These are phyloP conservation scores for Prunella vulgaris DNA, from an alignment of 257 asterid genomes.

Conservation along the genomic window DNA sequence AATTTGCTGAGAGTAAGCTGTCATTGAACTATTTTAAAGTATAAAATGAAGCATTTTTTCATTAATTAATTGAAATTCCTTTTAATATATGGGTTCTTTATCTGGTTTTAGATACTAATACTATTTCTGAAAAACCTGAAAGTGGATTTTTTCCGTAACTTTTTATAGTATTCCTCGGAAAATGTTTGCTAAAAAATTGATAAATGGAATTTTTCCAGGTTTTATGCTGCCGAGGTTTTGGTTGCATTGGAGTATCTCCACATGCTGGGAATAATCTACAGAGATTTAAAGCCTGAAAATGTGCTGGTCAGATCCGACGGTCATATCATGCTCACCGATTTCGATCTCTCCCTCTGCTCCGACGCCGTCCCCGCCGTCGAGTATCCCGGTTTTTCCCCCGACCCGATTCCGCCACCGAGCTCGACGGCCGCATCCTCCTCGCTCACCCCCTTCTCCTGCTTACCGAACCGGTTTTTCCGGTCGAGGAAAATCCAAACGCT, in stretches of 20 bases:
- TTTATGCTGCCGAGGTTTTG: constrained; percentile 84
- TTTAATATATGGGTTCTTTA: not conserved
- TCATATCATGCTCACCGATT: constrained; percentile 84
- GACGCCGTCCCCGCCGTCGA: constrained; percentile 75
- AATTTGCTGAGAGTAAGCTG: too few species aligned
- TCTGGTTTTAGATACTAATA: not conserved
- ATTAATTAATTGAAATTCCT: not conserved
- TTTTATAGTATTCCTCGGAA: too few species aligned
- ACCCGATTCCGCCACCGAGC: constrained; percentile 27
- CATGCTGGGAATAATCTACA: constrained; percentile 82
- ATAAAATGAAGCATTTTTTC: too few species aligned
- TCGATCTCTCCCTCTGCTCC: constrained; percentile 79
- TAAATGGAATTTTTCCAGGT: constrained; percentile 32
- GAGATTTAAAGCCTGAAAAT: constrained; percentile 87
- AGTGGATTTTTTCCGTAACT: not conserved
- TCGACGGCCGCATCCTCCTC: constrained; percentile 26
- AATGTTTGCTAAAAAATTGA: too few species aligned
- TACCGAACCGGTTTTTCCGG: constrained; percentile 54
- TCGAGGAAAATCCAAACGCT: constrained; percentile 55
- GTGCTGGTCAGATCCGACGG: constrained; percentile 87
- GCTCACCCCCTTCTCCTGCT: constrained; percentile 54
- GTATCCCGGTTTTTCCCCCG: constrained; percentile 38
- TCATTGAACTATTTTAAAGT: too few species aligned
- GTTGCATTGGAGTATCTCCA: constrained; percentile 85
- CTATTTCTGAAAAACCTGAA: not conserved